These are phyloP conservation scores for Penicillium sp. DNA, from an alignment of 2,329 filamentous ascomycete species.

Conservation along the genomic window DNA sequence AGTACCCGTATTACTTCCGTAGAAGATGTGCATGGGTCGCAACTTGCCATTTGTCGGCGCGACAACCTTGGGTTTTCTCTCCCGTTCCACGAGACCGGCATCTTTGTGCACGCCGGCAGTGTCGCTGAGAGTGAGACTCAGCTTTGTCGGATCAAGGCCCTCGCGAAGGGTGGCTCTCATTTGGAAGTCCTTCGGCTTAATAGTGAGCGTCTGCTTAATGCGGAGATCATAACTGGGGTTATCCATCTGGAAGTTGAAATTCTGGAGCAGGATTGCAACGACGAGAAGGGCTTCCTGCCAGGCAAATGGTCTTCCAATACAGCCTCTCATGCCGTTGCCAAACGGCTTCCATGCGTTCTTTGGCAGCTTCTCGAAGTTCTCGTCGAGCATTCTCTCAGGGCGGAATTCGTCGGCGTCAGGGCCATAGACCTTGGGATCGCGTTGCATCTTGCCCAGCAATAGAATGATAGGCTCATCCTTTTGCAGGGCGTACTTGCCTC, in stretches of 20 bases:
- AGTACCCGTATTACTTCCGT: slow-evolving; percentile 74
- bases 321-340: slow-evolving; percentile 69
- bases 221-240: slow-evolving; percentile 53
- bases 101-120: slow-evolving; percentile 12
- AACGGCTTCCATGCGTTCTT: slow-evolving; percentile 72
- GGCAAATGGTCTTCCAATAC: slow-evolving; percentile 72
- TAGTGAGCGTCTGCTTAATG: slow-evolving; percentile 43
- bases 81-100: slow-evolving; percentile 14
- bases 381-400: slow-evolving; percentile 72
- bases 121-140: slow-evolving; percentile 42
- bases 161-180: slow-evolving; percentile 61
- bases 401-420: slow-evolving; percentile 65
- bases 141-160: slow-evolving; percentile 45
- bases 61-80: slow-evolving; percentile 22
- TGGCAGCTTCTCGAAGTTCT: slow-evolving; percentile 65
- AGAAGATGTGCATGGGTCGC: slow-evolving; percentile 65
- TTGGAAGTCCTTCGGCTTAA: slow-evolving; percentile 57
- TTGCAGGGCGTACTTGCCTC: slow-evolving; percentile 62
- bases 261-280: slow-evolving; percentile 66
- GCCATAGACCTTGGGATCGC: slow-evolving; percentile 66
- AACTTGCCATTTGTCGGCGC: slow-evolving; percentile 19
- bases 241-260: slow-evolving; percentile 66
- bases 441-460: slow-evolving; percentile 58
- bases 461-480: slow-evolving; percentile 54
- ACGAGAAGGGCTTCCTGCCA: slow-evolving; percentile 70